These are phyloP conservation scores for Malus domestica DNA, from an alignment of 306 rosid genomes.

Conservation along the genomic window ASM211411v1 NC_041793.1:34852001-34852500, in stretches of 20 bases:
- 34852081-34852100: constrained; percentile 55
- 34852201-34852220: constrained; percentile 37
- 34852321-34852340: neutral
- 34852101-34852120: constrained; percentile 31
- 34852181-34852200: constrained; percentile 49
- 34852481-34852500: too few relatives aligned
- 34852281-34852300: too few relatives aligned
- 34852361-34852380: too few relatives aligned
- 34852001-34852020: constrained; percentile 41
- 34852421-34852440: too few relatives aligned
- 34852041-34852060: constrained; percentile 28
- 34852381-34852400: too few relatives aligned
- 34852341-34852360: too few relatives aligned
- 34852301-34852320: too few relatives aligned
- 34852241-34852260: constrained; percentile 20
- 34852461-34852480: too few relatives aligned
- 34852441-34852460: too few relatives aligned
- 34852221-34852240: constrained; percentile 36
- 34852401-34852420: too few relatives aligned
- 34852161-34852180: constrained; percentile 37
- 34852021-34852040: constrained; percentile 50
- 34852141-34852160: constrained; percentile 34
- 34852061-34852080: constrained; percentile 46
- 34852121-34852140: constrained; percentile 31
- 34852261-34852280: neutral